Conservation (phyloP, 805 yeast genomes). For the Teunomyces funiuensis region DNA sequence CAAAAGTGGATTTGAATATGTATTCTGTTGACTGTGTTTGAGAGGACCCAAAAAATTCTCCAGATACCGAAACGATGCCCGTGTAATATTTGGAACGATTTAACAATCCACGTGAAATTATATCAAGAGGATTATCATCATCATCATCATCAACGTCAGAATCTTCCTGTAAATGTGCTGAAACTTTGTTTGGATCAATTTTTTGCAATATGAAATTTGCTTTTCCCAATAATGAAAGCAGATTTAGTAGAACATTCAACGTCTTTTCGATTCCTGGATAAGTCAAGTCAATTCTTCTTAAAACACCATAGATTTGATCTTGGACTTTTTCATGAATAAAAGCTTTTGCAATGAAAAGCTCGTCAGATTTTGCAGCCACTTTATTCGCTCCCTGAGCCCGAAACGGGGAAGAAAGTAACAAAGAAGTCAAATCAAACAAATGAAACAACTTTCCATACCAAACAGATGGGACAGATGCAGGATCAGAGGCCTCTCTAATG, state of each 20-base stretch:
- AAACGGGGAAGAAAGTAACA: slow-evolving; percentile 44
- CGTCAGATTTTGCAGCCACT: slow-evolving; percentile 54
- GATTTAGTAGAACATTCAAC: slow-evolving; percentile 55
- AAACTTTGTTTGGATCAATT: too few relatives aligned
- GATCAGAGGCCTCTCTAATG: slow-evolving; percentile 47
- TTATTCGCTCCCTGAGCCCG: slow-evolving; percentile 43
- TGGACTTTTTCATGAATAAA: slow-evolving; percentile 69
- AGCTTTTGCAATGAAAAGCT: slow-evolving; percentile 59
- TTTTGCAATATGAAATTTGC: slow-evolving; percentile 56
- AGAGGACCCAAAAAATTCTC: slow-evolving; percentile 6
- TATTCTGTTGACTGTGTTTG: slow-evolving; percentile 16
- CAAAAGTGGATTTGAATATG: slow-evolving; percentile 49
- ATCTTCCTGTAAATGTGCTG: slow-evolving; percentile 43
- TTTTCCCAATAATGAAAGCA: slow-evolving; percentile 56
- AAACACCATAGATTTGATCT: slow-evolving; percentile 51
- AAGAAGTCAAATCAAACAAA: slow-evolving; percentile 48
- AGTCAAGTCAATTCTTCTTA: slow-evolving; percentile 70
- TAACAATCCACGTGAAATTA: slow-evolving; percentile 8
- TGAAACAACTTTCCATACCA: slow-evolving; percentile 57
- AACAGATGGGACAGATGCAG: slow-evolving; percentile 31
- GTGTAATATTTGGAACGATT: background rate
- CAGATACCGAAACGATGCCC: slow-evolving; percentile 13
- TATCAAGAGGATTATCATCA: slow-evolving; percentile 4
- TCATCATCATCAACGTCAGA: slow-evolving; percentile 50
- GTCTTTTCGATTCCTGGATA: slow-evolving; percentile 64